Evolutionary conservation across 1,284 basidiomycete genomes (phyloP), one percentile per base, ranked within the genome.

Genomic region (Chalciporus sp.): DNA sequence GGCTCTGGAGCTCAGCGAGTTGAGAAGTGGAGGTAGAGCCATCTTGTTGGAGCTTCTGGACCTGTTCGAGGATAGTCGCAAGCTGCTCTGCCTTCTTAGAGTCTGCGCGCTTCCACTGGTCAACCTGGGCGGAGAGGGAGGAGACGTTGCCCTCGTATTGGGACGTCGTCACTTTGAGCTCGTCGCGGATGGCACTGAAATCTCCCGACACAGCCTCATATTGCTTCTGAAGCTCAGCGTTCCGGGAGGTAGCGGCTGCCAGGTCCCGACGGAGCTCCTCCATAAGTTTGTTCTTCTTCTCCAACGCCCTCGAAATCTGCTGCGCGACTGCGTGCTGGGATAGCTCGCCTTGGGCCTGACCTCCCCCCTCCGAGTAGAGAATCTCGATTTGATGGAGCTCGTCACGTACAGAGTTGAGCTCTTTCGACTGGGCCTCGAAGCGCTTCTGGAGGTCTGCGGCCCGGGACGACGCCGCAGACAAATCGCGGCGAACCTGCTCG

Each of bases 211-310:
- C 4, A 1, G 5, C 11, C 20, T 61, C 58, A 2, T 33, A 19
- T 7, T 11, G 49, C n/a, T n/a, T 47, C 44, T 49, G 49, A 10
- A 61, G 40, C 14, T 39, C 40, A 5, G 42, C 5, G 7, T 43
- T 57, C 55, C 23, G 44, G 42, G 49, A 33, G 7, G 35, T 53
- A 19, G 43, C 28, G 1, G 3, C 23, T 3, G 40, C 14, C 11
- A 57, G 28, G 6, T 53, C 40, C 6, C 5, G 14, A 35, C 42
- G 35, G 37, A 55, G 52, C 28, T 46, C 20, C 6, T 48, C 46
- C 17, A 56, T 40, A 29, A 43, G 4, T 20, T 48, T 37, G 9
- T 53, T 48, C 55, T 55, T 61, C 49, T 43, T 16, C 29, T 47
- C 17, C 55, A 53, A 10, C 4, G 33, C 49, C 12, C 2, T 2